Base-by-base conservation (phyloP, 2,329 filamentous ascomycete genomes). In the Aureobasidium sp. region DNA sequence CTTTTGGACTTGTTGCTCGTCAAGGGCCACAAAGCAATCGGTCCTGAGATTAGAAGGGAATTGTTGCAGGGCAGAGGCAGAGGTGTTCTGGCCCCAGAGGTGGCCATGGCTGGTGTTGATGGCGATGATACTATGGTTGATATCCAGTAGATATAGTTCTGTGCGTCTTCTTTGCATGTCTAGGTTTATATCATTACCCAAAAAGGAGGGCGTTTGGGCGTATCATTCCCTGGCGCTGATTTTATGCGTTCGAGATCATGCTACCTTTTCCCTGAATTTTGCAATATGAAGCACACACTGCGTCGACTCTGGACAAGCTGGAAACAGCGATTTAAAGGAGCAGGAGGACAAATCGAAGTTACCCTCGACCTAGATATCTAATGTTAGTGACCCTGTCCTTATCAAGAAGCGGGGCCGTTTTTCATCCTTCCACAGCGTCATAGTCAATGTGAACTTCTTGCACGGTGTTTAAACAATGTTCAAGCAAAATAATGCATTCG, bases 71-170 rank as follows among this genome's bases (percentile, higher is more conserved):
- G 94, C 1, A 83, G 94, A 74, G 93, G 92, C 2, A 83, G 94
- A 65, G 93, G 93, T 41, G 85, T 93, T 27, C 72, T 86, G 26
- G 87, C 90, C 73, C 83, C 76, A 75, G 67, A 79, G 76, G 71
- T 82, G 70, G 71, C 82, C 70, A 48, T 43, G 41, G 66, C 78
- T 72, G 27, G 77, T 83, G 68, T 67, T 44, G 86, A 91, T 68
- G 92, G 83, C 62, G 84, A 97, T 73, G 93, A 97, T 78, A 96
- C 92, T 17, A 97, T 97, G 91, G 80, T 92, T 71, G 82, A 72
- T 64, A 67, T 66, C 47, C 72, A 66, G 60, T 61, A 60, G 56
- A 56, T 51, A 4, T 29, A 12, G 41, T 26, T 24, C 24, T 44
- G 1, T 44, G 41, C 26, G 27, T 9, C 3, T 32, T 10, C 6